Evolutionary conservation across 495 filamentous ascomycete species (phyloP).

Genomic region (Xylaria telfairii): DNA sequence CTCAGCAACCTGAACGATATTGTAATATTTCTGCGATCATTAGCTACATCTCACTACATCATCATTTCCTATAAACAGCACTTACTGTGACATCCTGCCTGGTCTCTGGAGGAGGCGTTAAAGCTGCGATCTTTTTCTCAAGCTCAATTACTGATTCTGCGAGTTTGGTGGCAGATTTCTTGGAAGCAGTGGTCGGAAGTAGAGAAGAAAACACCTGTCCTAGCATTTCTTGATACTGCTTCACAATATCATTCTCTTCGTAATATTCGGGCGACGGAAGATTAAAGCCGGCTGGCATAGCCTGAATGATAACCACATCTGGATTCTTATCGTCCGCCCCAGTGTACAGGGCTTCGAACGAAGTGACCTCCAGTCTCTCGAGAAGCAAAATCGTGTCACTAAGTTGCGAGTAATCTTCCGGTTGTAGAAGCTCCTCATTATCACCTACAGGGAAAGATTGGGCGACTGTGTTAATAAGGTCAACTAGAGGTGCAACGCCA

Average conservation of each 20-base stretch:
- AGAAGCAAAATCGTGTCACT: slow-evolving; percentile 61
- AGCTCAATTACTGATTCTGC: slow-evolving; percentile 58
- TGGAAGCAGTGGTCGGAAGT: slow-evolving; percentile 35
- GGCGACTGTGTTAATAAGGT: slow-evolving; percentile 50
- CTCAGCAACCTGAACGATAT: slow-evolving; percentile 51
- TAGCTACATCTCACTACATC: slow-evolving; percentile 7
- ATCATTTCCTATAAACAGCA: background rate
- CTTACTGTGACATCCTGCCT: slow-evolving; percentile 42
- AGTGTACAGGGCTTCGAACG: slow-evolving; percentile 54
- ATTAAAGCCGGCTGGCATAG: slow-evolving; percentile 59
- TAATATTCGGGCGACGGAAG: slow-evolving; percentile 72
- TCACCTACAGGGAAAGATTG: slow-evolving; percentile 54
- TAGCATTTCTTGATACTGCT: slow-evolving; percentile 59
- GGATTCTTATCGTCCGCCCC: slow-evolving; percentile 70
- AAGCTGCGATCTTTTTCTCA: slow-evolving; percentile 65
- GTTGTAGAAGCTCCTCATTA: slow-evolving; percentile 30
- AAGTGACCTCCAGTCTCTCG: slow-evolving; percentile 56
- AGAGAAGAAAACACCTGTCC: slow-evolving; percentile 40
- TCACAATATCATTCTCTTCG: slow-evolving; percentile 59
- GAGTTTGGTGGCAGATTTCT: slow-evolving; percentile 32
- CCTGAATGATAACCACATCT: slow-evolving; percentile 62
- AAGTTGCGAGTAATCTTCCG: slow-evolving; percentile 49
- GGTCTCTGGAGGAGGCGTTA: slow-evolving; percentile 64
- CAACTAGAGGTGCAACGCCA: slow-evolving; percentile 60
- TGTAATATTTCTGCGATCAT: slow-evolving; percentile 40